Percentiles rank a stretch among this genome's conserved stretches.
These are phyloP conservation scores for Penicillium sp. DNA, from an alignment of 2,329 filamentous ascomycete genomes.

Conservation along the genomic window DNA sequence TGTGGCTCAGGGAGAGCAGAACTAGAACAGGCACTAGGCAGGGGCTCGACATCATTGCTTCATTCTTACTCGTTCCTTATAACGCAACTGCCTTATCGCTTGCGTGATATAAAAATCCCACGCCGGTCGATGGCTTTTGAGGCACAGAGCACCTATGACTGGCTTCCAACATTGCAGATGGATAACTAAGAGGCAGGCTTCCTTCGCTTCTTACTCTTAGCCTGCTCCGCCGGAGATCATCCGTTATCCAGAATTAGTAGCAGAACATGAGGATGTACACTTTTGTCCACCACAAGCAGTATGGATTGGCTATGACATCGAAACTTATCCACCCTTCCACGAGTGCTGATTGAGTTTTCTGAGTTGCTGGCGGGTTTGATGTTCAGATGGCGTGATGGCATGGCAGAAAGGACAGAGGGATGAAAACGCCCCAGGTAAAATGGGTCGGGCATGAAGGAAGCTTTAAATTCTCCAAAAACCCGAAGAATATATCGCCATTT, in stretches of 20 bases:
- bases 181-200: not conserved
- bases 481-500: not conserved
- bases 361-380: constrained; percentile 6
- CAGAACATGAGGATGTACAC: not conserved
- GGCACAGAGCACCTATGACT: not conserved
- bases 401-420: not conserved
- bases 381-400: constrained; percentile 26
- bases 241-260: constrained; percentile 2
- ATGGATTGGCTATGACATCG: constrained; percentile 6
- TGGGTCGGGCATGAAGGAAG: not conserved
- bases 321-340: not conserved
- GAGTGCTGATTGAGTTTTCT: not conserved
- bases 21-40: not conserved
- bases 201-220: not conserved
- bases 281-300: not conserved
- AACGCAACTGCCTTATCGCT: constrained; percentile 29
- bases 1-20: not conserved
- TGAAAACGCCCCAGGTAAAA: not conserved
- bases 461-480: constrained; percentile 12
- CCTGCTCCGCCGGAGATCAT: not conserved
- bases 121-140: not conserved
- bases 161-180: not conserved
- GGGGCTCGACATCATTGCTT: not conserved
- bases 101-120: constrained; percentile 25
- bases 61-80: constrained; percentile 23